Base-by-base conservation (phyloP, 441 rosid genomes). In the Populus trichocarpa region DNA sequence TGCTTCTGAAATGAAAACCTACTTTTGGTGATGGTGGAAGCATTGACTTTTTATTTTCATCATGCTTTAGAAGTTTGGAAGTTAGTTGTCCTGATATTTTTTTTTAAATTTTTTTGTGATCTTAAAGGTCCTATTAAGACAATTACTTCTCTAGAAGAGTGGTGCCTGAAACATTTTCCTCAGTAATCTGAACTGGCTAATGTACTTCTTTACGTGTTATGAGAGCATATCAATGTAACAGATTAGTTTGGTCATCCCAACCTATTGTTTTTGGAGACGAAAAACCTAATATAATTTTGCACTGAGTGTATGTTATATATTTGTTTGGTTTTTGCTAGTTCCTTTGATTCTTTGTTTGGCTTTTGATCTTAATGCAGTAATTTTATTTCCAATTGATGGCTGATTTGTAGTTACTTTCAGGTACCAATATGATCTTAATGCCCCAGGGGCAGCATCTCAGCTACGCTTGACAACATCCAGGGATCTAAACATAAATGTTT, bases 401-500 rank as follows among this genome's bases (percentile, higher is more conserved):
- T 79, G 64, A 80, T 78, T 67, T 83, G 71, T 75, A 66, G 78
- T 73, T 67, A 72, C 68, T 76, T 88, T 72, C 90, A 97, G 99
- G 89, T 95, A 93, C 81, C 98, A 86, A 86, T 92, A 90, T 81
- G 92, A 97, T 84, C 88, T 84, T 75, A 90, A 87, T 81, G 88
- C 92, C 63, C 93, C 89, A 4, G 92, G 93, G 76, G 90, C 99
- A 75, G 89, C 92, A 81, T 89, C 97, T 72, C 97, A 97, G 85
- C 80, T 97, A 78, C 97, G 97, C 75, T 81, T 97, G 80, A 88
- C 93, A 78, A 84, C 93, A 59, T 87, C 92, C 2, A 83, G 88
- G 89, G 95, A 94, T 83, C 87, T 97, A 76, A 97, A 95, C 88
- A 81, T 97, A 79, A 97, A 97, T 79, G 80, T 93, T 83, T 91